Percentiles rank a stretch among this genome's conserved stretches.
phyloP scores from a whole-genome alignment of 106 monocot genomes.

The Acanthochlamys bracteata region DNA sequence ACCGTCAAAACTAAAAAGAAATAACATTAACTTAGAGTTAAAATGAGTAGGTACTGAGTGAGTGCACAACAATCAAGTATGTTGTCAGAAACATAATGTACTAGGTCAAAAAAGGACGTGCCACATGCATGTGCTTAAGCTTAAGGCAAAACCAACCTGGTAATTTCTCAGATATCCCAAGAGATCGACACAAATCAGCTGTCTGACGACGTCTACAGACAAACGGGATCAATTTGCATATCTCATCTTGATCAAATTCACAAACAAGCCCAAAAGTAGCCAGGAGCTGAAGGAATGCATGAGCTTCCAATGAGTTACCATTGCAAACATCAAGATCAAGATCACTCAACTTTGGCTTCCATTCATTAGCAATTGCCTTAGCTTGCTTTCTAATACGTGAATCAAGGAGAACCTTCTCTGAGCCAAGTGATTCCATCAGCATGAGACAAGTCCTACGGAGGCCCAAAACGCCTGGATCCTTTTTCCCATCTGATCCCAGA shows the following conservation, averaged over 20 bases:
- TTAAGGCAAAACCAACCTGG: slow-evolving; percentile 43
- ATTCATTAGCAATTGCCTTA: slow-evolving; percentile 57
- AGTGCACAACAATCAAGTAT: no score
- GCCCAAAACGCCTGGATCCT: slow-evolving; percentile 78
- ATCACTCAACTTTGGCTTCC: slow-evolving; percentile 65
- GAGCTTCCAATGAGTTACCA: slow-evolving; percentile 85
- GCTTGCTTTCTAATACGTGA: slow-evolving; percentile 46
- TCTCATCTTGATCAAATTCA: slow-evolving; percentile 53
- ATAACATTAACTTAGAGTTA: no score
- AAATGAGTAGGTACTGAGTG: no score
- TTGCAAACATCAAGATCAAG: slow-evolving; percentile 48
- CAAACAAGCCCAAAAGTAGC: slow-evolving; percentile 68
- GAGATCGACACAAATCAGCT: slow-evolving; percentile 59
- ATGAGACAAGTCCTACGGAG: slow-evolving; percentile 82
- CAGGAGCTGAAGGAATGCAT: slow-evolving; percentile 88
- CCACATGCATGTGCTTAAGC: neutral
- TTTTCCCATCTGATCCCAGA: slow-evolving; percentile 61
- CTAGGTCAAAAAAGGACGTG: no score
- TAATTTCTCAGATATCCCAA: slow-evolving; percentile 63
- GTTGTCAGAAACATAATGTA: no score
- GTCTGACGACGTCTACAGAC: slow-evolving; percentile 75
- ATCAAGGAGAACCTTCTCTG: slow-evolving; percentile 29
- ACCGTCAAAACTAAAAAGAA: no score
- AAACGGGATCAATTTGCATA: slow-evolving; percentile 71
- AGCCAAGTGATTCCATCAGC: slow-evolving; percentile 82